These are phyloP conservation scores for Selaginella tamariscina DNA, from an alignment of 75 land plant species.

Conservation along the genomic window DNA sequence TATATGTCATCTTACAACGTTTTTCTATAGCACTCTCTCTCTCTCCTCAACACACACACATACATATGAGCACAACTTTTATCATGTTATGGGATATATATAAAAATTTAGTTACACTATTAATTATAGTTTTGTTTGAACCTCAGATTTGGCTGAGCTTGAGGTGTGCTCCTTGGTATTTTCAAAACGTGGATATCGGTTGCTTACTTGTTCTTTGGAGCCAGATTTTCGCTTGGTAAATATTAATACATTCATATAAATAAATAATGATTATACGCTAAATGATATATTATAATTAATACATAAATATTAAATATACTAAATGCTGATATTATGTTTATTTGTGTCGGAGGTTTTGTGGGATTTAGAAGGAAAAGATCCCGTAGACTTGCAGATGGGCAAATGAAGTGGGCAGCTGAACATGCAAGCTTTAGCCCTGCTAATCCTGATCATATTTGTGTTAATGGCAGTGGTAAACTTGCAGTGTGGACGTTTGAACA, in stretches of 20 bases:
- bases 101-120: too few relatives aligned
- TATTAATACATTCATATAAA: too few relatives aligned
- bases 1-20: too few relatives aligned
- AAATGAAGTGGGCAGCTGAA: background rate
- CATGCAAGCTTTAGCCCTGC: background rate
- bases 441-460: background rate
- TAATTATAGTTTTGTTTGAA: background rate
- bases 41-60: too few relatives aligned
- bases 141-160: background rate
- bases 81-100: too few relatives aligned
- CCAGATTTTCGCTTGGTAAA: background rate
- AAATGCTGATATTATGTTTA: background rate
- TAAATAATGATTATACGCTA: too few relatives aligned
- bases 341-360: background rate
- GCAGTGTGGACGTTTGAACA: background rate
- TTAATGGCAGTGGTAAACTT: background rate
- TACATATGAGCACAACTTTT: too few relatives aligned
- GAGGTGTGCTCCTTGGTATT: background rate
- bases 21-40: too few relatives aligned
- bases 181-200: background rate
- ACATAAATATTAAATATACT: too few relatives aligned
- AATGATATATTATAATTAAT: too few relatives aligned
- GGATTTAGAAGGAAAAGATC: background rate
- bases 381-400: background rate
- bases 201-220: background rate